These are phyloP conservation scores for Syzygium aromaticum DNA, from an alignment of 345 rosid genomes.

Conservation along the genomic window DNA sequence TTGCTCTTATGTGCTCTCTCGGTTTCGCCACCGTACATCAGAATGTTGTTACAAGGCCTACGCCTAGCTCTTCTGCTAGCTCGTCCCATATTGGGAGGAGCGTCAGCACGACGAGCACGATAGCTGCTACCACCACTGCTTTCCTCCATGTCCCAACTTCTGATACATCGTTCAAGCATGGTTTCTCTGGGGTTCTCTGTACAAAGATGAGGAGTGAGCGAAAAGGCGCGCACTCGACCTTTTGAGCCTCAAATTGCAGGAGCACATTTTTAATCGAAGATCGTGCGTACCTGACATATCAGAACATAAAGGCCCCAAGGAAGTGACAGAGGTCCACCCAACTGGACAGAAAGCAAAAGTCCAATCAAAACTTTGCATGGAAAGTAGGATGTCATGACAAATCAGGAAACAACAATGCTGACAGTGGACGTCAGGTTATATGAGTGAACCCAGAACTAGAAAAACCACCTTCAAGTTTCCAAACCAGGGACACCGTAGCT, in stretches of 20 bases:
- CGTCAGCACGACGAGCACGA: slow-evolving; percentile 53
- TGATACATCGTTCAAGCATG: slow-evolving; percentile 87
- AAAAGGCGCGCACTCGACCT: not conserved
- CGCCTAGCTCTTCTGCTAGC: slow-evolving; percentile 92
- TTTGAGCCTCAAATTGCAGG: not conserved
- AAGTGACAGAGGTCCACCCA: slow-evolving; percentile 89
- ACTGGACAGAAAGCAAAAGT: slow-evolving; percentile 27
- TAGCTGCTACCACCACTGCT: slow-evolving; percentile 39
- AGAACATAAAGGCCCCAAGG: slow-evolving; percentile 93
- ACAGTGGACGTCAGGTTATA: not conserved
- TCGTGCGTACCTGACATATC: slow-evolving; percentile 71
- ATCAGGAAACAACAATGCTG: not conserved
- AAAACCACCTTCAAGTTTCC: not conserved
- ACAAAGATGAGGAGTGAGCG: not conserved
- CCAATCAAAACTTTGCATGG: not conserved
- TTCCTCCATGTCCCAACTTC: slow-evolving; percentile 96
- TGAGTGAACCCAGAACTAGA: not conserved
- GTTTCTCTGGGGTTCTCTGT: slow-evolving; percentile 85
- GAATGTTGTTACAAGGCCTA: slow-evolving; percentile 80
- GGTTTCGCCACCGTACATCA: not conserved
- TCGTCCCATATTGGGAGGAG: slow-evolving; percentile 90
- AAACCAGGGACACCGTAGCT: not conserved
- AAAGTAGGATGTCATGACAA: not conserved
- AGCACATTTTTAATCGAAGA: not conserved
- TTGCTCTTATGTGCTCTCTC: not conserved